Base-by-base conservation (phyloP, 2,329 filamentous ascomycete genomes). In the Pseudonectria buxi region DNA sequence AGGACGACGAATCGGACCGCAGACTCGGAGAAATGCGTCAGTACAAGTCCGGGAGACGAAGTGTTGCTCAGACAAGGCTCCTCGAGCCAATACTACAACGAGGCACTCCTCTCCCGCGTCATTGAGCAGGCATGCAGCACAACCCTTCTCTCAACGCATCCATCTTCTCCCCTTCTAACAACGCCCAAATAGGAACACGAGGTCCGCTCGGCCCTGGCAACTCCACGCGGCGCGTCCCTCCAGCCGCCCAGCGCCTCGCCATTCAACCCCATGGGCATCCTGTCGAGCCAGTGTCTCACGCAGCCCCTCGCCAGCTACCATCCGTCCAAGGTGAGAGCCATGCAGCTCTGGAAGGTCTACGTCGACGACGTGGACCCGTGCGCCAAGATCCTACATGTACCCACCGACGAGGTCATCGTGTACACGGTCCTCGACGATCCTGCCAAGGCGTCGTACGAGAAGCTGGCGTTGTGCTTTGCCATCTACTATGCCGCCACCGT, bases 401-500 rank as follows among this genome's bases (percentile, higher is more conserved):
- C 57, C 4, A 52, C 55, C 13, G 43, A 58, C 13, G 53, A 67
- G 37, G 36, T 59, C 10, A 34, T 42, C 6, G 28, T 62, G 4
- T 63, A 58, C 33, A 60, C 57, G 0, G 56, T 50, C 3, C 48
- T 57, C 6, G 44, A 53, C 13, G 43, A 60, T 15, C 59, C 60
- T 1, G 32, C 24, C 1, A 37, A 37, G 3, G 56, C 58, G 0
- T 39, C 51, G 0, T 35, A 41, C 0, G 59, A 61, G 3, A 39
- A 39, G 1, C 7, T 61, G 6, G 66, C 66, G 0, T 49, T 71
- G 4, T 64, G 64, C 39, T 70, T 65, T 35, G 55, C 64, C 37
- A 68, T 78, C 11, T 78, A 77, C 43, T 69, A 60, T 42, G 58
- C 66, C 4, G 51, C 74, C 0, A 49, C 71, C 3, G 37, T 62